Percentiles rank a stretch among this genome's conserved stretches.
Conservation (phyloP, 176 grass and related monocot genomes). For the Oryza meridionalis region DNA sequence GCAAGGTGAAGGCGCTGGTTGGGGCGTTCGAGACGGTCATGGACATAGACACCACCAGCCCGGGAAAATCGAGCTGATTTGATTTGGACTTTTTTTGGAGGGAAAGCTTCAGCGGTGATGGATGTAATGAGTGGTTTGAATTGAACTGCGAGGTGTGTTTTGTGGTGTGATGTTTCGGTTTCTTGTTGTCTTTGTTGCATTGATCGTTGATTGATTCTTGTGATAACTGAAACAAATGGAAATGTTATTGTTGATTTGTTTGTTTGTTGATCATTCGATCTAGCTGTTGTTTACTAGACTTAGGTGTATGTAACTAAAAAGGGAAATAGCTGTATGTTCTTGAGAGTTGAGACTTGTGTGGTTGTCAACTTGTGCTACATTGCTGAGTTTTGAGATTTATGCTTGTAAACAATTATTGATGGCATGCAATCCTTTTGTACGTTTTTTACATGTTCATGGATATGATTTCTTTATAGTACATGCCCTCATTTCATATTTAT, state of each 20-base stretch:
- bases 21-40: conserved; percentile 82
- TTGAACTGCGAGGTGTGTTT: conserved; percentile 28
- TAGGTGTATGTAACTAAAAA: too few relatives aligned
- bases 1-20: conserved; percentile 72
- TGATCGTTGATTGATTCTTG: conserved; percentile 26
- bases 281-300: too few relatives aligned
- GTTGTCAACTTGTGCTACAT: too few relatives aligned
- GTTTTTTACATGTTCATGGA: too few relatives aligned
- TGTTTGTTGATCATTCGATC: neutral
- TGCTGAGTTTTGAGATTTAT: too few relatives aligned
- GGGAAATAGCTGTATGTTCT: too few relatives aligned
- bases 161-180: neutral
- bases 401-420: too few relatives aligned
- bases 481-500: too few relatives aligned
- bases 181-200: conserved; percentile 21
- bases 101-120: conserved; percentile 11
- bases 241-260: neutral
- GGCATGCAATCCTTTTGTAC: too few relatives aligned
- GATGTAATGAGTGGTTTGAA: conserved; percentile 6
- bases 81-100: neutral
- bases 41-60: conserved; percentile 59
- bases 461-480: too few relatives aligned
- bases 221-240: conserved; percentile 21
- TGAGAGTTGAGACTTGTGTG: too few relatives aligned
- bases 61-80: conserved; percentile 18